Evolutionary conservation across 1,284 basidiomycete species (phyloP).

Genomic region (Ceratobasidium sp.): DNA sequence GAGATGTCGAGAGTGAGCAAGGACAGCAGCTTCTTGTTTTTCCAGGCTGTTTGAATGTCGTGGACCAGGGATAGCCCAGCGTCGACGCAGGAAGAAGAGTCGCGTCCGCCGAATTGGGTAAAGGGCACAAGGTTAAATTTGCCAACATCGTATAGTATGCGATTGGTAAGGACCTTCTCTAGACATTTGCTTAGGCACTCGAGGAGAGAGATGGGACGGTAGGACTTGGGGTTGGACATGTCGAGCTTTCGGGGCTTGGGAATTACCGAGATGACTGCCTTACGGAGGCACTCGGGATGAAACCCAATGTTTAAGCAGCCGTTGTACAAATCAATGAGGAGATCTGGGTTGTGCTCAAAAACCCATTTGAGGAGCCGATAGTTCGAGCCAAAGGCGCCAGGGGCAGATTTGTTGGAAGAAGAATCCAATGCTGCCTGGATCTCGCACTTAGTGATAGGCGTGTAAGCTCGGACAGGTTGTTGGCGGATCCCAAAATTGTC

Average conservation of each 20-base stretch:
- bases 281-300: conserved; percentile 23
- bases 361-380: conserved; percentile 25
- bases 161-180: conserved; percentile 46
- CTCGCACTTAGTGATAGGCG: background rate
- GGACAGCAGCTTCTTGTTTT: conserved; percentile 44
- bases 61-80: conserved; percentile 43
- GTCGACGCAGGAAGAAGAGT: conserved; percentile 4
- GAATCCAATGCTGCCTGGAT: background rate
- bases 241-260: conserved; percentile 53
- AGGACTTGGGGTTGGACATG: conserved; percentile 52
- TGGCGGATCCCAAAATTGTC: background rate
- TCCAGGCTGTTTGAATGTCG: conserved; percentile 47
- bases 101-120: conserved; percentile 50
- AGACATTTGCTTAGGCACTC: conserved; percentile 52
- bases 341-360: background rate
- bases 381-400: conserved; percentile 13
- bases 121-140: conserved; percentile 45
- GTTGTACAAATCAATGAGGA: conserved; percentile 1
- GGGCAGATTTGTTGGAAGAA: conserved; percentile 9
- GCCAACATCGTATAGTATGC: conserved; percentile 45
- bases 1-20: conserved; percentile 48
- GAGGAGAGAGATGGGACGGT: conserved; percentile 54
- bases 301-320: conserved; percentile 2
- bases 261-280: conserved; percentile 51
- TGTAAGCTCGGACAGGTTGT: background rate